phyloP scores from a whole-genome alignment of 2,329 filamentous ascomycete species.

The Sporothrix dimorphospora region DNA sequence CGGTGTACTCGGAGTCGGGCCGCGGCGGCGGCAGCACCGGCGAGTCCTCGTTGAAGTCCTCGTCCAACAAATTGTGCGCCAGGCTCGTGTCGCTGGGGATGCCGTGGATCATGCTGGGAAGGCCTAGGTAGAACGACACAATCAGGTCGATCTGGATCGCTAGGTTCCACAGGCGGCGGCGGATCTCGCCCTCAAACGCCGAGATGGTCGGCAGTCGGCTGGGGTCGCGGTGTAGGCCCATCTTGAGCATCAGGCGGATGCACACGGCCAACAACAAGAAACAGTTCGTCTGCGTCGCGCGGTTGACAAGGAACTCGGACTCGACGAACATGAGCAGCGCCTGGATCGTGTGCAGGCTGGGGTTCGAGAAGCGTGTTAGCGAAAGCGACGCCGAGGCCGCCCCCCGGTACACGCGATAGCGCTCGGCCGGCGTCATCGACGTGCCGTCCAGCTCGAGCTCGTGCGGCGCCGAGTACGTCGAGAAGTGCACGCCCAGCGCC shows the following conservation, averaged over 20 bases:
- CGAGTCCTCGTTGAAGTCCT: slow-evolving; percentile 63
- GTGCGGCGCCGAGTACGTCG: slow-evolving; percentile 48
- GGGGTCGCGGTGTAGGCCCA: slow-evolving; percentile 62
- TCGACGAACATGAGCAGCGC: slow-evolving; percentile 58
- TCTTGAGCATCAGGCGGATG: slow-evolving; percentile 60
- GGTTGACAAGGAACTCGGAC: slow-evolving; percentile 56
- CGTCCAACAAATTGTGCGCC: slow-evolving; percentile 66
- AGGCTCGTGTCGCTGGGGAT: slow-evolving; percentile 65
- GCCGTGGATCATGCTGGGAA: slow-evolving; percentile 67
- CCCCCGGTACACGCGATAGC: slow-evolving; percentile 52
- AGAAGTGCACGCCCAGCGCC: slow-evolving; percentile 46
- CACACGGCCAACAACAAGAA: slow-evolving; percentile 56
- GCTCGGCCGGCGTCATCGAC: slow-evolving; percentile 46
- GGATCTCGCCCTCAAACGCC: slow-evolving; percentile 58
- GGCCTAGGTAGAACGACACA: slow-evolving; percentile 68
- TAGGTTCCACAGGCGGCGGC: slow-evolving; percentile 57
- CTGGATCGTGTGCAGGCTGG: slow-evolving; percentile 53
- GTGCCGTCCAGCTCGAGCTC: slow-evolving; percentile 52
- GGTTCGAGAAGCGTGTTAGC: slow-evolving; percentile 54
- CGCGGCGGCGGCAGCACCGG: slow-evolving; percentile 59
- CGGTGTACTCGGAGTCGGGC: slow-evolving; percentile 62
- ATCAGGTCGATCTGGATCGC: slow-evolving; percentile 63
- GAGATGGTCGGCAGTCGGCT: slow-evolving; percentile 54
- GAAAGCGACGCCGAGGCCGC: slow-evolving; percentile 57
- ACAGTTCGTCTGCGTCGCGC: slow-evolving; percentile 56